These are phyloP conservation scores for Ambrosia trifida DNA, from an alignment of 129 eudicot species.

Conservation along the genomic window DNA sequence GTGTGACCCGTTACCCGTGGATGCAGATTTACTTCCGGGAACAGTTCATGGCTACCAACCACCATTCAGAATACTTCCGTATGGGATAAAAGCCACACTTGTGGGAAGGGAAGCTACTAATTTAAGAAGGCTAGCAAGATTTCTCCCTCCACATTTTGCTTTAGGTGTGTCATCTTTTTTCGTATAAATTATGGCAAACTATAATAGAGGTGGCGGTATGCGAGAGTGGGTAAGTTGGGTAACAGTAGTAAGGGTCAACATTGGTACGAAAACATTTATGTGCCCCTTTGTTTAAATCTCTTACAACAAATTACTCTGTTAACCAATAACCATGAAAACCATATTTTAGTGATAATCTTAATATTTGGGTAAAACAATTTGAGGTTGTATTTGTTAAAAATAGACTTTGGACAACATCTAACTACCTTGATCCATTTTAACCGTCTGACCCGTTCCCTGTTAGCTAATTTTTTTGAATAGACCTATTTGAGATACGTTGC, in stretches of 20 bases:
- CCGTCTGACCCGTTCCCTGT: neutral
- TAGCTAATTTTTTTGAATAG: neutral
- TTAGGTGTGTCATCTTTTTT: constrained; percentile 51
- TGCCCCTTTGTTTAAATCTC: neutral
- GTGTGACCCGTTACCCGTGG: constrained; percentile 81
- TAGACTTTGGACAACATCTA: neutral
- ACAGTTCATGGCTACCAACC: constrained; percentile 67
- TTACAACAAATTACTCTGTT: neutral
- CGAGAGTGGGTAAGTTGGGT: neutral
- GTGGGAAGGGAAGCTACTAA: constrained; percentile 70
- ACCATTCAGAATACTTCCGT: constrained; percentile 90
- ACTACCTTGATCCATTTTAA: neutral
- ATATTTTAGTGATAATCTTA: neutral
- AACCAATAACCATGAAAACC: no score
- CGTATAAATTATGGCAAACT: neutral
- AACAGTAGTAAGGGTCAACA: neutral
- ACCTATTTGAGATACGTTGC: neutral
- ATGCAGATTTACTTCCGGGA: constrained; percentile 92
- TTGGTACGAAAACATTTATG: neutral
- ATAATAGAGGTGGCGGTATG: neutral
- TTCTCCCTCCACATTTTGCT: constrained; percentile 93
- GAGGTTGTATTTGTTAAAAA: neutral
- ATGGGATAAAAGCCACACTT: constrained; percentile 68
- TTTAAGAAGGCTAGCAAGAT: constrained; percentile 81
- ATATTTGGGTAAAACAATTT: neutral